Percentiles rank a stretch among this genome's conserved stretches.
These are phyloP conservation scores for Salix viminalis DNA, from an alignment of 345 rosid species.

Conservation along the genomic window DNA sequence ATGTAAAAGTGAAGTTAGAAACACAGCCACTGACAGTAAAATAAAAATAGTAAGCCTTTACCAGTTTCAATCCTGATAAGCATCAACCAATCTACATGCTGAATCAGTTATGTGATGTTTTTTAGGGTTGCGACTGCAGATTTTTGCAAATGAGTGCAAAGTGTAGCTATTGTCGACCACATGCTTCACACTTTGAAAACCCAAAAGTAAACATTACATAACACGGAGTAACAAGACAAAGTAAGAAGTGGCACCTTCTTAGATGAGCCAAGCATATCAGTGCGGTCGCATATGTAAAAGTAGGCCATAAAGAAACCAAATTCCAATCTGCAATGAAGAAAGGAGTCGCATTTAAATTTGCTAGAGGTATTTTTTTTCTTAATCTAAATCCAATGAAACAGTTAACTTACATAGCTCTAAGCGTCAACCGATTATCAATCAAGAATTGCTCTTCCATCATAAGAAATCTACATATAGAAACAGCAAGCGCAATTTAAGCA, in stretches of 20 bases:
- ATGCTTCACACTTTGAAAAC: neutral
- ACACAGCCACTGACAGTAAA: conserved; percentile 13
- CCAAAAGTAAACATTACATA: neutral
- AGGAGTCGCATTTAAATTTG: neutral
- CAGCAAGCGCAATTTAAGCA: neutral
- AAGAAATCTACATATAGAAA: conserved; percentile 49
- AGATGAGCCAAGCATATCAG: conserved; percentile 69
- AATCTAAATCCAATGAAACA: conserved; percentile 2
- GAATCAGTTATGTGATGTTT: neutral
- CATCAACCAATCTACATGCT: neutral
- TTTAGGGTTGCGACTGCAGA: neutral
- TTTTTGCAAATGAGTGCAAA: neutral
- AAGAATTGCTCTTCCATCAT: conserved; percentile 84
- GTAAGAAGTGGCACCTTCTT: conserved; percentile 55
- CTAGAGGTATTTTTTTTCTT: neutral
- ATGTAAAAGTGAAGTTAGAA: conserved; percentile 16
- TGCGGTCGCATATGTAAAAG: conserved; percentile 83
- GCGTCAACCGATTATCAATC: conserved; percentile 68
- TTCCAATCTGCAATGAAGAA: conserved; percentile 57
- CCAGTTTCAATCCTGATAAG: neutral
- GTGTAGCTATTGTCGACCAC: neutral
- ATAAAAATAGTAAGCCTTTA: neutral
- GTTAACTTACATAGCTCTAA: conserved; percentile 79
- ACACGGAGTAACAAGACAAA: neutral
- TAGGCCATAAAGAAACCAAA: conserved; percentile 58